These are phyloP conservation scores for Haematococcus lacustris DNA, from an alignment of 139 green algal species.

Conservation along the genomic window DNA sequence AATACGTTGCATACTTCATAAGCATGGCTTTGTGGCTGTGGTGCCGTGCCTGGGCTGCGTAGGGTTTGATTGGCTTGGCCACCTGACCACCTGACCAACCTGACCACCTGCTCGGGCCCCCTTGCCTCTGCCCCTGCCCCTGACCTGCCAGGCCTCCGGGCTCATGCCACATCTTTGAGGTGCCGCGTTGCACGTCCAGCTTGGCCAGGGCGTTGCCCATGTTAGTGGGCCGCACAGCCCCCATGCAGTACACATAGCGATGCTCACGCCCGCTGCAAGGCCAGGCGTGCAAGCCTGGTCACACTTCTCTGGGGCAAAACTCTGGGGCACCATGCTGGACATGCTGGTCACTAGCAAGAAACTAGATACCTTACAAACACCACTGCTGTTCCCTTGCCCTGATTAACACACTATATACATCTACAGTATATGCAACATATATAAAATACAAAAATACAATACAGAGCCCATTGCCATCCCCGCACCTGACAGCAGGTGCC, in stretches of 20 bases:
- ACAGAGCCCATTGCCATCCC: no score
- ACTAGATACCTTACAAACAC: no score
- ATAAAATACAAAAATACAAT: no score
- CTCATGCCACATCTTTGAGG: conserved; percentile 47
- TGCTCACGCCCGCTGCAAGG: conserved; percentile 9
- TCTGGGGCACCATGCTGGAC: no score
- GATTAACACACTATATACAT: no score
- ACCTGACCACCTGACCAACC: neutral
- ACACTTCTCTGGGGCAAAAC: no score
- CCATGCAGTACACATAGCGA: conserved; percentile 52
- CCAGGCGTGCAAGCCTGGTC: no score
- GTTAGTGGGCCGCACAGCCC: conserved; percentile 51
- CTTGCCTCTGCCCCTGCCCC: neutral
- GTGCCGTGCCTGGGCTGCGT: neutral
- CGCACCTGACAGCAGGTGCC: neutral
- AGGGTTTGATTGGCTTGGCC: neutral
- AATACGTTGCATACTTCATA: neutral
- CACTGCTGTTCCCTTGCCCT: no score
- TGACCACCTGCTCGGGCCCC: neutral
- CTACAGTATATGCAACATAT: no score
- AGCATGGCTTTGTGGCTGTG: neutral
- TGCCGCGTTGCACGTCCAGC: conserved; percentile 42
- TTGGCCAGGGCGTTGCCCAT: conserved; percentile 64
- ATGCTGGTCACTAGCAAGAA: no score
- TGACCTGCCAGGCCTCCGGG: conserved; percentile 36